Evolutionary conservation across 2,329 filamentous ascomycete genomes (phyloP).

Genomic region (Chrysoporthe deuterocubensis): DNA sequence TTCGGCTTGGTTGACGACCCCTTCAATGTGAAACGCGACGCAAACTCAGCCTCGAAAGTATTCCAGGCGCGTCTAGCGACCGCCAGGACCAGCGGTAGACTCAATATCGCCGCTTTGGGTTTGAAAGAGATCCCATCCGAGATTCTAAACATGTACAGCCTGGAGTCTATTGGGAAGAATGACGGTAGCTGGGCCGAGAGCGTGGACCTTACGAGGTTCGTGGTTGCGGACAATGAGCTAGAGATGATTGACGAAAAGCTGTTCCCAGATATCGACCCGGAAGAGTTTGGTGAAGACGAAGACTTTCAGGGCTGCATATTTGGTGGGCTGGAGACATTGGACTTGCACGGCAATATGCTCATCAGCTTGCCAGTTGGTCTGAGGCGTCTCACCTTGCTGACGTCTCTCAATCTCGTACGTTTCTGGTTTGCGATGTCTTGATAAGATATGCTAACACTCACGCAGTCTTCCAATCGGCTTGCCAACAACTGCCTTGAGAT

Average conservation of each 20-base stretch:
- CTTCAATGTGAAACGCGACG: constrained; percentile 68
- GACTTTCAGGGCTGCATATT: constrained; percentile 75
- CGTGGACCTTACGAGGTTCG: constrained; percentile 82
- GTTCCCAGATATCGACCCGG: constrained; percentile 74
- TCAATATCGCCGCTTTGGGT: constrained; percentile 87
- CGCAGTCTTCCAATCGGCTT: constrained; percentile 79
- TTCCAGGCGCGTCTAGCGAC: constrained; percentile 73
- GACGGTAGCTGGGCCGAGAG: constrained; percentile 85
- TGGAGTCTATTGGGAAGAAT: constrained; percentile 66
- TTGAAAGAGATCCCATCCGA: constrained; percentile 80
- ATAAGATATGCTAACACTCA: constrained; percentile 32
- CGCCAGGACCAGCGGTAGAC: constrained; percentile 75
- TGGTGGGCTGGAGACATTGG: constrained; percentile 76
- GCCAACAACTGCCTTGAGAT: constrained; percentile 72
- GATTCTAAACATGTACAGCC: constrained; percentile 88
- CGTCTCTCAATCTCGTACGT: constrained; percentile 79
- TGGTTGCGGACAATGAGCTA: constrained; percentile 89
- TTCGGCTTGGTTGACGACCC: constrained; percentile 67
- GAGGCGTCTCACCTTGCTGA: constrained; percentile 72
- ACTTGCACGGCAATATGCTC: constrained; percentile 85
- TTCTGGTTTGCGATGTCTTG: neutral
- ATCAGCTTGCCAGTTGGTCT: constrained; percentile 75
- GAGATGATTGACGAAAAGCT: constrained; percentile 71
- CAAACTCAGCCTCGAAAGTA: constrained; percentile 65
- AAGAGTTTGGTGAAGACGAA: constrained; percentile 65